These are phyloP conservation scores for Myxozyma udenii DNA, from an alignment of 805 yeast genomes.

Conservation along the genomic window DNA sequence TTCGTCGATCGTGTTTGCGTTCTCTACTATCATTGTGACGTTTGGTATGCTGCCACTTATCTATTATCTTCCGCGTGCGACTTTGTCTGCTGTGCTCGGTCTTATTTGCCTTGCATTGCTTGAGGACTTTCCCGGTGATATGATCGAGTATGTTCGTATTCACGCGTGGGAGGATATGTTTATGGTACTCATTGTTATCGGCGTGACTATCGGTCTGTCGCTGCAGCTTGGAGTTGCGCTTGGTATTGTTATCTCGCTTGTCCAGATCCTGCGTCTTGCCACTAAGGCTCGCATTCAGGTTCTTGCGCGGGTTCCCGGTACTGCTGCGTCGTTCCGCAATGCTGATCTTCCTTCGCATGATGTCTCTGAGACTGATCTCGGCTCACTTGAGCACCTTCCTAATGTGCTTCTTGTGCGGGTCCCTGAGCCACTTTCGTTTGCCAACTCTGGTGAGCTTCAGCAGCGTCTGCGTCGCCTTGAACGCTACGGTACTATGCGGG, in stretches of 20 bases:
- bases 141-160: constrained; percentile 67
- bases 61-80: constrained; percentile 72
- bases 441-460: constrained; percentile 75
- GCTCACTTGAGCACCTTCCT: constrained; percentile 51
- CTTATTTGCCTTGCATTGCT: constrained; percentile 72
- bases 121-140: constrained; percentile 80
- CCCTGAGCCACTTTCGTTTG: constrained; percentile 86
- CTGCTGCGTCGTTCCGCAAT: constrained; percentile 56
- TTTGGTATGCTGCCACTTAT: constrained; percentile 58
- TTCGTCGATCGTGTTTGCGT: constrained; percentile 82
- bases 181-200: constrained; percentile 62
- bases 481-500: constrained; percentile 65
- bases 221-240: constrained; percentile 85
- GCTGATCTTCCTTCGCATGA: constrained; percentile 49
- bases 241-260: constrained; percentile 78
- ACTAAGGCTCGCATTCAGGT: constrained; percentile 82
- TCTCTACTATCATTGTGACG: constrained; percentile 64
- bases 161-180: constrained; percentile 74
- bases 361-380: constrained; percentile 40
- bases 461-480: constrained; percentile 67
- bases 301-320: constrained; percentile 61
- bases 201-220: constrained; percentile 65
- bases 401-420: constrained; percentile 76
- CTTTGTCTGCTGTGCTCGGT: constrained; percentile 74
- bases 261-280: constrained; percentile 76